These are phyloP conservation scores for Vararia minispora DNA, from an alignment of 768 basidiomycete species.

Conservation along the genomic window DNA sequence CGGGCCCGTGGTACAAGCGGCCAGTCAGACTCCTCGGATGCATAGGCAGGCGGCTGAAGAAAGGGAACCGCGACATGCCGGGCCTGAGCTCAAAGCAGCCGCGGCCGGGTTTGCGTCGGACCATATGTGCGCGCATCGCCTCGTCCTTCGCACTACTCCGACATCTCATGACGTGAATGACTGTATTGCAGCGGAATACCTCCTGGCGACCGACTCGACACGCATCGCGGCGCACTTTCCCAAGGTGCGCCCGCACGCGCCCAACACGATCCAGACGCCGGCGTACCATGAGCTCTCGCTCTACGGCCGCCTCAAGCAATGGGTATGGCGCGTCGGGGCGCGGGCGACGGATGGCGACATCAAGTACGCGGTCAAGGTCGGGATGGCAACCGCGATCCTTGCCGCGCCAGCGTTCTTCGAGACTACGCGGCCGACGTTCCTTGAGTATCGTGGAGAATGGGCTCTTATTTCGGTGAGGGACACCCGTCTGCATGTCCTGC, in stretches of 20 bases:
- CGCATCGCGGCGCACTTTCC: constrained; percentile 62
- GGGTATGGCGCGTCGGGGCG: constrained; percentile 60
- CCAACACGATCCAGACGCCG: constrained; percentile 79
- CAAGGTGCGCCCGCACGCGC: constrained; percentile 70
- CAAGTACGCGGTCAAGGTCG: constrained; percentile 83
- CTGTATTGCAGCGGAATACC: constrained; percentile 33
- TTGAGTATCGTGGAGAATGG: constrained; percentile 88
- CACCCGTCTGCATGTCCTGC: not conserved
- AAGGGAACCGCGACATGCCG: too few relatives aligned
- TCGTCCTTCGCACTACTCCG: not conserved
- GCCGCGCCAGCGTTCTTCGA: constrained; percentile 86
- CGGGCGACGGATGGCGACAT: constrained; percentile 61
- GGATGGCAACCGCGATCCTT: constrained; percentile 71
- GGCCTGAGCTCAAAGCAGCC: constrained; percentile 6
- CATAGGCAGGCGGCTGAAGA: not conserved
- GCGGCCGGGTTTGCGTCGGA: constrained; percentile 15
- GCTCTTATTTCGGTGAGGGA: constrained; percentile 76
- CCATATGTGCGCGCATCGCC: constrained; percentile 21
- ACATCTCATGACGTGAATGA: not conserved
- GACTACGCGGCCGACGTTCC: constrained; percentile 61
- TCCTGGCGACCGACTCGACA: constrained; percentile 26
- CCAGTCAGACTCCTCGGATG: constrained; percentile 5
- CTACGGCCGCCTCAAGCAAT: constrained; percentile 53
- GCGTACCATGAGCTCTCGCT: constrained; percentile 44
- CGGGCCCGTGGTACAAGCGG: constrained; percentile 30